A percentile compares a stretch with the other conserved stretches of the same genome.
phyloP scores from a whole-genome alignment of 805 yeast species.

The Yarrowia divulgata region DNA sequence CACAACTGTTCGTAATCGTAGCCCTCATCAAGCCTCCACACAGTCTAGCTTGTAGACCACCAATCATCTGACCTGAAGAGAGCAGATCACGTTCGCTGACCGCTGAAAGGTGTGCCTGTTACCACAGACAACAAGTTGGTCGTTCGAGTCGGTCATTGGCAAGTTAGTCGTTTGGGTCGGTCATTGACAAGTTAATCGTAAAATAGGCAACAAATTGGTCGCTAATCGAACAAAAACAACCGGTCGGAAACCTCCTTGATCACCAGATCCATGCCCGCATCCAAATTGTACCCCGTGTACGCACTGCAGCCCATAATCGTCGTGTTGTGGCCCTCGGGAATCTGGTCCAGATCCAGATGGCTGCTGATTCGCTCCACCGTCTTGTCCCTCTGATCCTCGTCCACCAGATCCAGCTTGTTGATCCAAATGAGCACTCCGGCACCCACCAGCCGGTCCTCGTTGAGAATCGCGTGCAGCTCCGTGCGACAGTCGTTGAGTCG shows the following conservation, averaged over 20 bases:
- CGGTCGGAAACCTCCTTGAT: constrained; percentile 53
- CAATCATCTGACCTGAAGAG: too few species aligned
- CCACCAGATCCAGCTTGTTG: constrained; percentile 74
- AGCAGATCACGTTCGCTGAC: too few species aligned
- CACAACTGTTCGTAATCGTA: too few species aligned
- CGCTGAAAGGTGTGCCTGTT: too few species aligned
- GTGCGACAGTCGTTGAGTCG: constrained; percentile 68
- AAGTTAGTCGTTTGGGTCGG: too few species aligned
- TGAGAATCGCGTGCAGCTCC: constrained; percentile 69
- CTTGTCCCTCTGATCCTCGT: constrained; percentile 42
- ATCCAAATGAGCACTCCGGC: constrained; percentile 70
- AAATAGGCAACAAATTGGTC: too few species aligned
- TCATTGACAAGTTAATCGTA: too few species aligned
- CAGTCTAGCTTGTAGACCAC: too few species aligned
- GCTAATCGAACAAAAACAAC: constrained; percentile 51
- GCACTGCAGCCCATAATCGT: constrained; percentile 59
- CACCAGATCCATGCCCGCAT: constrained; percentile 56
- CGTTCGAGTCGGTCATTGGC: too few species aligned
- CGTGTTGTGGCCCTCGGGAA: constrained; percentile 54
- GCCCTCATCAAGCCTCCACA: too few species aligned
- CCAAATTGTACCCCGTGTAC: constrained; percentile 54
- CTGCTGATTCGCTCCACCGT: constrained; percentile 41
- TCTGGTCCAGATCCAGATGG: constrained; percentile 49
- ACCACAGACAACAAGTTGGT: too few species aligned
- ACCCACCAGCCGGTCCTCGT: constrained; percentile 74